Evolutionary conservation across 2,329 filamentous ascomycete genomes (phyloP).

Genomic region (Aureobasidium sp.): DNA sequence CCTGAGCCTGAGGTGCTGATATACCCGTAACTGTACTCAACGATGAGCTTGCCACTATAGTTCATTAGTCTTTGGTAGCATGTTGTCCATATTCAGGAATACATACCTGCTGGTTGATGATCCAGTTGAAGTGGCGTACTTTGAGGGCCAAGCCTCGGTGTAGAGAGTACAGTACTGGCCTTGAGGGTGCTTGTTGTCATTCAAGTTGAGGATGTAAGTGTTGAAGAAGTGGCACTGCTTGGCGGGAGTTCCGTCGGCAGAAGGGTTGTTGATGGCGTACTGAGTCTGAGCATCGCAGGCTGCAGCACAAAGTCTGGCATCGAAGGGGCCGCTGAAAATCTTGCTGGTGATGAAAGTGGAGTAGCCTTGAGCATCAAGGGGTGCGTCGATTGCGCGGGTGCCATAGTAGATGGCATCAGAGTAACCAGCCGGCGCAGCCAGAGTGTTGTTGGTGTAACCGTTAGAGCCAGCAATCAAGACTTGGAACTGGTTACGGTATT

Average conservation of each 20-base stretch:
- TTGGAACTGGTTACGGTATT: slow-evolving; percentile 28
- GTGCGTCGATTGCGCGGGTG: slow-evolving; percentile 30
- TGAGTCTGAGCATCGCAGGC: slow-evolving; percentile 16
- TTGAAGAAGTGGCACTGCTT: slow-evolving; percentile 29
- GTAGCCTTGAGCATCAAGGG: slow-evolving; percentile 23
- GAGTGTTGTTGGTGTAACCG: slow-evolving; percentile 23
- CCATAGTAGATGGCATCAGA: slow-evolving; percentile 24
- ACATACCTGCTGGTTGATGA: background rate
- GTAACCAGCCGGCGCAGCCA: slow-evolving; percentile 16
- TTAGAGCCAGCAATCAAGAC: slow-evolving; percentile 38
- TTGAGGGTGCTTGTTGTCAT: slow-evolving; percentile 19
- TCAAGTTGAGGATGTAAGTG: slow-evolving; percentile 24
- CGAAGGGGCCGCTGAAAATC: slow-evolving; percentile 22
- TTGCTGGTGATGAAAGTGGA: slow-evolving; percentile 14
- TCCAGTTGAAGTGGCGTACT: slow-evolving; percentile 20
- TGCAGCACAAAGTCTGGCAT: slow-evolving; percentile 20
- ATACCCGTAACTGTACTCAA: slow-evolving; percentile 16
- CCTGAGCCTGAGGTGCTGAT: slow-evolving; percentile 14
- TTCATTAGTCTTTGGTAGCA: slow-evolving; percentile 4
- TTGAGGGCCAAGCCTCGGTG: slow-evolving; percentile 19
- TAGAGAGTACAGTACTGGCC: slow-evolving; percentile 26
- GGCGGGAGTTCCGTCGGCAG: slow-evolving; percentile 3
- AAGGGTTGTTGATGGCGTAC: slow-evolving; percentile 10
- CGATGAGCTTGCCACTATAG: slow-evolving; percentile 13
- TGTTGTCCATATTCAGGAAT: background rate